A percentile compares a stretch with the other conserved stretches of the same genome.
Evolutionary conservation across 352 stramenopile genomes (phyloP).

Genomic region (Peronospora tabacina): DNA sequence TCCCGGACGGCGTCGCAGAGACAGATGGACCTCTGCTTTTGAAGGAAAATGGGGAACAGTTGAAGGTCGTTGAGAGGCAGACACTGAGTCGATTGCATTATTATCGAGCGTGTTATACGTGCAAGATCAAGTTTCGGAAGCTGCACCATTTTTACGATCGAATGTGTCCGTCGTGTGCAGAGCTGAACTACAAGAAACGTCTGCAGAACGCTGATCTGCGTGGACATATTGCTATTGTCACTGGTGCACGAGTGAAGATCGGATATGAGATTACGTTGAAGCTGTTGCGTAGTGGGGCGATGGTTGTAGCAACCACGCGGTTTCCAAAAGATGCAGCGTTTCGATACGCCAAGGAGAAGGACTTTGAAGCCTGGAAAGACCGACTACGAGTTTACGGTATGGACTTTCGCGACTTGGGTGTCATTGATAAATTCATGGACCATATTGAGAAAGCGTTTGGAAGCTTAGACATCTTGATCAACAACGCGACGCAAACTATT

Average conservation of each 20-base stretch:
- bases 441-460: slow-evolving; percentile 64
- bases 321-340: slow-evolving; percentile 90
- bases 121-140: slow-evolving; percentile 88
- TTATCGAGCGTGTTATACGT: slow-evolving; percentile 91
- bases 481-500: slow-evolving; percentile 96
- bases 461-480: slow-evolving; percentile 91
- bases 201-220: slow-evolving; percentile 79
- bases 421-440: slow-evolving; percentile 90
- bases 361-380: slow-evolving; percentile 77
- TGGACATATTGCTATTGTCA: slow-evolving; percentile 85
- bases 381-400: slow-evolving; percentile 90
- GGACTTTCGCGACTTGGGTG: slow-evolving; percentile 90
- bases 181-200: slow-evolving; percentile 91
- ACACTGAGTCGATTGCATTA: slow-evolving; percentile 62
- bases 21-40: slow-evolving; percentile 29
- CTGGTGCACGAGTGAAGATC: slow-evolving; percentile 93
- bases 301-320: slow-evolving; percentile 88
- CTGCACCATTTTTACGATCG: slow-evolving; percentile 93
- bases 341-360: slow-evolving; percentile 78
- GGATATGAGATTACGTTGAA: slow-evolving; percentile 92
- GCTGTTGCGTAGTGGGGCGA: slow-evolving; percentile 78
- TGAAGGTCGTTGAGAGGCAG: slow-evolving; percentile 5
- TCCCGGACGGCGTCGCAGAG: slow-evolving; percentile 45
- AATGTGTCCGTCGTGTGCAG: slow-evolving; percentile 89
- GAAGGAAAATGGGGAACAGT: slow-evolving; percentile 10